Percentiles rank a stretch among this genome's conserved stretches.
phyloP scores from a whole-genome alignment of 2,329 filamentous ascomycete genomes.

The Pestalotiopsis fici region DNA sequence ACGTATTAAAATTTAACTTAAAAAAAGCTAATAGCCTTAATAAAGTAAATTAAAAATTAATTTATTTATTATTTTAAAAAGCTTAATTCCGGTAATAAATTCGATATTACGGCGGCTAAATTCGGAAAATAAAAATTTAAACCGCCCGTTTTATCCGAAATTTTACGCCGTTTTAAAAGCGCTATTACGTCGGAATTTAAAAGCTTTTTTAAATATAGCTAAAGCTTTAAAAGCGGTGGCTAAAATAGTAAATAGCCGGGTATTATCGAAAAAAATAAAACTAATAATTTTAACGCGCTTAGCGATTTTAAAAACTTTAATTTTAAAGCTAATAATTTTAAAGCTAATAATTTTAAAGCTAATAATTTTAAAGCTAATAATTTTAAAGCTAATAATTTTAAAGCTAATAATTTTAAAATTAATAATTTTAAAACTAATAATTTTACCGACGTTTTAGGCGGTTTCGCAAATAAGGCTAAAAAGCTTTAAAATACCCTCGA shows the following conservation, averaged over 20 bases:
- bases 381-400: too few species aligned
- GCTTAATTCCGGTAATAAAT: neutral
- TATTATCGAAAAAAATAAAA: too few species aligned
- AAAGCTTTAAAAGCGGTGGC: neutral
- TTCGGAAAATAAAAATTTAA: neutral
- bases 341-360: neutral
- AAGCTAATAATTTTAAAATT: too few species aligned
- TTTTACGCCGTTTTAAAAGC: neutral
- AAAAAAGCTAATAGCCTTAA: neutral
- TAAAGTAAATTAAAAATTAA: neutral
- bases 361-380: too few species aligned
- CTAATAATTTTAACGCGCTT: too few species aligned
- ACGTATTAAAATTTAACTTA: neutral
- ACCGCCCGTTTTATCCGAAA: neutral
- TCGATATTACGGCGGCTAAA: neutral
- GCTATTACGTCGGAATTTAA: neutral
- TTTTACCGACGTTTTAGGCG: neutral
- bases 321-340: too few species aligned
- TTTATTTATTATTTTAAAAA: neutral
- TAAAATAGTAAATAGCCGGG: neutral
- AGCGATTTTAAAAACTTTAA: neutral
- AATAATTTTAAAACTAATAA: too few species aligned
- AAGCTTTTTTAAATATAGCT: neutral
- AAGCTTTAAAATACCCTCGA: neutral
- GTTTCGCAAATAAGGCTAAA: neutral